Conservation (phyloP, 2,329 filamentous ascomycete species). For the Aspergillus sp. region DNA sequence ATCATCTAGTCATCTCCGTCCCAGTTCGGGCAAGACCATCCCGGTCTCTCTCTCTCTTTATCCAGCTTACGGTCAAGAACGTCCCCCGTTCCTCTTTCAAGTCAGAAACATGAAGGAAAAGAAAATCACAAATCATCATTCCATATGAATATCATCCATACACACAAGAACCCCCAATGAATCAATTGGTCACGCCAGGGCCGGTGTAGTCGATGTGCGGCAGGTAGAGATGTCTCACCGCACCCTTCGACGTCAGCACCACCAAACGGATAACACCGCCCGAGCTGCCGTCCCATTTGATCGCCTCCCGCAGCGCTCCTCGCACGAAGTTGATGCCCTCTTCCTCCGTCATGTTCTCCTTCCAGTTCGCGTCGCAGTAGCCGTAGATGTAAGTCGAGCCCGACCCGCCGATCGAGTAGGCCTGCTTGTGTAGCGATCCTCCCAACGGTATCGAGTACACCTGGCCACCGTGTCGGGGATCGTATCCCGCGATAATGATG, state of each 20-base stretch:
- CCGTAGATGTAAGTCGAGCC: constrained; percentile 99
- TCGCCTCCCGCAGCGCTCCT: constrained; percentile 84
- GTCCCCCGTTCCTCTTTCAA: no score
- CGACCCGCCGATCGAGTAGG: constrained; percentile 93
- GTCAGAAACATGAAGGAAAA: constrained; percentile 12
- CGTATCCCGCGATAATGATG: constrained; percentile 98
- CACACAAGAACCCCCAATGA: constrained; percentile 6
- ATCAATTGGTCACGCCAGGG: constrained; percentile 55
- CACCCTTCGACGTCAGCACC: constrained; percentile 85
- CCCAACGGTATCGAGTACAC: constrained; percentile 97
- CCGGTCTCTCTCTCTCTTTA: no score
- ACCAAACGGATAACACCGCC: constrained; percentile 98
- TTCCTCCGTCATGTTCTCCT: constrained; percentile 87
- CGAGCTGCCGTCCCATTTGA: constrained; percentile 99
- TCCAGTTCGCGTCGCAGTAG: constrained; percentile 96
- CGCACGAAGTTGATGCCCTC: constrained; percentile 94
- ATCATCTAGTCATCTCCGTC: no score
- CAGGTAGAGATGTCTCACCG: constrained; percentile 90
- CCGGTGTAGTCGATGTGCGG: constrained; percentile 86
- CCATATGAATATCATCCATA: neutral
- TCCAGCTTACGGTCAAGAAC: no score
- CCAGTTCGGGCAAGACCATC: no score
- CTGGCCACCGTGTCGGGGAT: constrained; percentile 90
- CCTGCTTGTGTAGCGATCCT: constrained; percentile 94
- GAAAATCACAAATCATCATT: constrained; percentile 11